Percentiles rank a stretch among this genome's conserved stretches.
phyloP scores from a whole-genome alignment of 257 asterid genomes.

The Capsicum baccatum region DNA sequence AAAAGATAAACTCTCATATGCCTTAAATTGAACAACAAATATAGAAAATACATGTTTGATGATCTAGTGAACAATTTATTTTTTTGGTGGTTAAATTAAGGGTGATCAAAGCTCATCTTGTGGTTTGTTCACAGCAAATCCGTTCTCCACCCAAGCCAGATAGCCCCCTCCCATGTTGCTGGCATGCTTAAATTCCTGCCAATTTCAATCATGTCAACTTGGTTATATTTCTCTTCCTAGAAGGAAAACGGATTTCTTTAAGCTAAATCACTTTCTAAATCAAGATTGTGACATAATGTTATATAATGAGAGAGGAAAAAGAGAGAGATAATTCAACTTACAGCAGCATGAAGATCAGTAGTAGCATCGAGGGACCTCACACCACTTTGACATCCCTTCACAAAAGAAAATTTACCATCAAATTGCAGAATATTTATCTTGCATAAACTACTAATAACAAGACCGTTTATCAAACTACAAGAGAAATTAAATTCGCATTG shows the following conservation, averaged over 20 bases:
- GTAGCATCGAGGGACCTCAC: conserved; percentile 79
- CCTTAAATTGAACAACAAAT: background rate
- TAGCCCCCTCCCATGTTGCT: conserved; percentile 81
- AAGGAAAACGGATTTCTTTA: background rate
- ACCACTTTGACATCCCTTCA: conserved; percentile 87
- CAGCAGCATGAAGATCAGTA: conserved; percentile 67
- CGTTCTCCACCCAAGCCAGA: conserved; percentile 65
- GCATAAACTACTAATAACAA: background rate
- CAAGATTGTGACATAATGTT: too few species aligned
- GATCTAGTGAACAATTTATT: background rate
- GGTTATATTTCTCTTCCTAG: background rate
- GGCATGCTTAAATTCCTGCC: conserved; percentile 70
- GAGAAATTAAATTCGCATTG: background rate
- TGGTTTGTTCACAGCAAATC: conserved; percentile 50
- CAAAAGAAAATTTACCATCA: background rate
- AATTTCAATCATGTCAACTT: background rate
- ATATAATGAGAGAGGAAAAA: too few species aligned
- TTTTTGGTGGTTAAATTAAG: background rate
- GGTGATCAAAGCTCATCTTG: conserved; percentile 39
- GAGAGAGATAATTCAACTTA: conserved; percentile 41
- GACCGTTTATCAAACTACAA: background rate
- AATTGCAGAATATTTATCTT: background rate
- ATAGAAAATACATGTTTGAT: background rate
- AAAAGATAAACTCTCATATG: background rate
- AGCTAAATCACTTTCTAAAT: too few species aligned